phyloP scores from a whole-genome alignment of 345 rosid species.

The Hypericum androsaemum region DNA sequence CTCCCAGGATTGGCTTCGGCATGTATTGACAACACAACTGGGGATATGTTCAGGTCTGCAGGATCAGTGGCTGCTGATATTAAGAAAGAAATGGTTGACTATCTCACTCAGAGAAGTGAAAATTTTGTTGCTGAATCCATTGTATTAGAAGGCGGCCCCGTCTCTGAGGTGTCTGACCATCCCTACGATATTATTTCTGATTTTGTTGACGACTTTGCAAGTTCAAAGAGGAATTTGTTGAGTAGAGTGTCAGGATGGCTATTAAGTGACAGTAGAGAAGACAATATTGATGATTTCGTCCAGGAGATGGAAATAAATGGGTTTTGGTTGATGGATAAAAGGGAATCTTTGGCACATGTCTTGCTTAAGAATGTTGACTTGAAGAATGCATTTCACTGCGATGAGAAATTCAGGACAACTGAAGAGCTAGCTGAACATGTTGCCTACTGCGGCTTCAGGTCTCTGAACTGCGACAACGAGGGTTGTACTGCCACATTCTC shows the following conservation, averaged over 20 bases:
- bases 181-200: constrained; percentile 61
- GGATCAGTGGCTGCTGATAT: constrained; percentile 69
- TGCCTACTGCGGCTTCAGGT: constrained; percentile 42
- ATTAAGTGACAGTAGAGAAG: constrained; percentile 78
- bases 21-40: constrained; percentile 77
- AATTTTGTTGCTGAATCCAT: constrained; percentile 63
- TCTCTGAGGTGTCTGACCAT: constrained; percentile 45
- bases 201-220: constrained; percentile 64
- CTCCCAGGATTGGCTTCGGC: constrained; percentile 76
- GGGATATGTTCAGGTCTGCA: constrained; percentile 61
- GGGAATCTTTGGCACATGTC: constrained; percentile 46
- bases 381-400: constrained; percentile 53
- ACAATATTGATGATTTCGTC: constrained; percentile 68
- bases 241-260: constrained; percentile 83
- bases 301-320: constrained; percentile 81
- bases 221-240: constrained; percentile 56
- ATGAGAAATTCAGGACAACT: constrained; percentile 41
- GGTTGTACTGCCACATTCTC: constrained; percentile 51
- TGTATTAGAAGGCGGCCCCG: constrained; percentile 41
- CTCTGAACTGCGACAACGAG: constrained; percentile 53
- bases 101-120: constrained; percentile 61
- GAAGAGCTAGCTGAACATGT: constrained; percentile 48
- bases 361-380: constrained; percentile 72
- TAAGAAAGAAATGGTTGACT: constrained; percentile 62
- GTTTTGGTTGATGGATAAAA: constrained; percentile 58